phyloP scores from a whole-genome alignment of 2,329 filamentous ascomycete species.

The Ceratocystiopsis minuta region DNA sequence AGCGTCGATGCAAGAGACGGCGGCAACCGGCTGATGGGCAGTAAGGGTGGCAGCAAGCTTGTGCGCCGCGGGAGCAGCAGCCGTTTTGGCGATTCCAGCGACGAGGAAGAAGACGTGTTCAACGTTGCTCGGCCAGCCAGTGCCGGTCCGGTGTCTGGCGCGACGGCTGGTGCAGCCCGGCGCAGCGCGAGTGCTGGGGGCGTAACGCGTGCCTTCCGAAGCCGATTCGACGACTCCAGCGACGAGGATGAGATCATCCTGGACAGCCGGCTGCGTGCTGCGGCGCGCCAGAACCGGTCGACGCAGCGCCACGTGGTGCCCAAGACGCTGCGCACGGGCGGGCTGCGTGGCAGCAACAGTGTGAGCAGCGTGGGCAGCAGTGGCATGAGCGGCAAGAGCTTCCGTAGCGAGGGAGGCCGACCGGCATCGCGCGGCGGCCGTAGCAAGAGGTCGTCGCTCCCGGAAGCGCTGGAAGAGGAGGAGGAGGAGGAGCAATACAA shows the following conservation, averaged over 20 bases:
- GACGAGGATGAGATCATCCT: slow-evolving; percentile 33
- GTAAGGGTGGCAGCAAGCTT: slow-evolving; percentile 11
- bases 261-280: not conserved
- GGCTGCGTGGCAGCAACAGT: slow-evolving; percentile 4
- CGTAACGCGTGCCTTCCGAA: slow-evolving; percentile 20
- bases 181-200: slow-evolving; percentile 1
- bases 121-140: too few relatives aligned
- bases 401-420: not conserved
- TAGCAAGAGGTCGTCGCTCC: slow-evolving; percentile 17
- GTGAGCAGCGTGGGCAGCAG: not conserved
- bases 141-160: not conserved
- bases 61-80: slow-evolving; percentile 21
- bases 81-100: slow-evolving; percentile 45
- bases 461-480: slow-evolving; percentile 19
- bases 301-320: slow-evolving; percentile 31
- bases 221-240: slow-evolving; percentile 45
- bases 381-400: not conserved
- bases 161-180: not conserved
- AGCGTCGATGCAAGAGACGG: too few relatives aligned
- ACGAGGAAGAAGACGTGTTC: slow-evolving; percentile 29
- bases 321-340: slow-evolving; percentile 16
- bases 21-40: slow-evolving; percentile 18
- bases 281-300: too few relatives aligned
- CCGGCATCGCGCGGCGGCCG: too few relatives aligned
- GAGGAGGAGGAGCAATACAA: not conserved